Evolutionary conservation across 2,329 filamentous ascomycete genomes (phyloP), one percentile per base, ranked within the genome.

Genomic region (Fonsecaea monophora): DNA sequence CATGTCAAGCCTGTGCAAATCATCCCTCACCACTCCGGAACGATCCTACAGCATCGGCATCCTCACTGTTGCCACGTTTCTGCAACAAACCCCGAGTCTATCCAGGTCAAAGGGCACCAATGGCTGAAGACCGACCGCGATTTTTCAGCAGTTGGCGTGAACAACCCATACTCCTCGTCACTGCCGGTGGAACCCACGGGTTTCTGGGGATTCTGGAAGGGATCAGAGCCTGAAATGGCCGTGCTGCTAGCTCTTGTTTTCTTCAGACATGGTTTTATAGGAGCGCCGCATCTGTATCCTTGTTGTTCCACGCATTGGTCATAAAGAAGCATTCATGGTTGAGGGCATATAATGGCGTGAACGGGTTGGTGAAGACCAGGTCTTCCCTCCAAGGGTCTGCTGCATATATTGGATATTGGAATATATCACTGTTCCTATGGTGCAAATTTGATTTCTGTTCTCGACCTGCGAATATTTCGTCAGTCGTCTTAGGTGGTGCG

Each of bases 381-480:
- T 50, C 45, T 25, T 25, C 12, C 10, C 45, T 10, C 18, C 45
- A 25, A 21, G 18, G 10, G 9, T 50, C 21, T 50, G 45, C 21
- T 50, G 45, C 21, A 50, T 50, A 50, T 50, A 50, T 25, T 50
- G 45, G 45, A 50, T 10, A 25, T 30, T 12, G 45, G 45, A 50
- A 50, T 50, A 25, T 50, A 50, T 50, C 45, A 25, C 30, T 21
- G 45, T 50, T 50, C 25, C 21, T 3, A 4, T 18, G 45, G 45
- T 13, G 45, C 45, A 50, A 25, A 25, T 18, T 25, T 13, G 10
- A 50, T 25, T 13, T 3, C 38, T 48, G 6, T 18, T 48, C 21
- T 21, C n/a, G n/a, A 12, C 13, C 5, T 15, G 38, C 5, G 12
- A 42, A 42, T 13, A 6, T 15, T 4, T 42, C 38, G 38, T 42